Evolutionary conservation across 1,284 basidiomycete species (phyloP), one percentile per base, ranked within the genome.

Genomic region (Apiotrichum gracile): DNA sequence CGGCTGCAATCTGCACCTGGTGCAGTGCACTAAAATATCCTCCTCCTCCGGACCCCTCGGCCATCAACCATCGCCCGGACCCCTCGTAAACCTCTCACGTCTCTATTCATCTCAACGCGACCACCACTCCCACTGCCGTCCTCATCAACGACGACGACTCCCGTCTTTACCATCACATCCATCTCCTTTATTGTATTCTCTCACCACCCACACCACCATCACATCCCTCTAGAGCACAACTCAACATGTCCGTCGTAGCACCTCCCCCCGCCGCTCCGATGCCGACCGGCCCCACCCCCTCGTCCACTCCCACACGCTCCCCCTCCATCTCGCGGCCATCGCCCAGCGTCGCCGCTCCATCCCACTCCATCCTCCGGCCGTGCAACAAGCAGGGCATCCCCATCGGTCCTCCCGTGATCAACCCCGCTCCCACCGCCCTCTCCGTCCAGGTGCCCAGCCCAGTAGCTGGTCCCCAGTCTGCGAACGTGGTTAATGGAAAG

Each of bases 351-450:
- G 25, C 9, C 19, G 31, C 21, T 2, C 43, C 43, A 1, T 14
- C 49, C 35, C 44, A 40, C 49, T 57, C 55, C 16, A 58, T 58
- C 49, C 56, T 58, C 26, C 52, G 46, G 14, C 56, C 56, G 7
- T 54, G 49, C 49, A 33, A 47, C 46, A 25, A 24, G 24, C 25
- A 47, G 34, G 46, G 46, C 46, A 24, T 37, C 35, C 46, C 46
- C 46, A 38, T 47, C 46, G 46, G 46, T 12, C 46, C 46, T 19
- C 34, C 46, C 3, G 19, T 58, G 46, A 17, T 57, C 51, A 0
- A 25, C 29, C 27, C 47, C 29, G 38, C 34, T 8, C 49, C 53
- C 9, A 29, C 44, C 26, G 49, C 43, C 38, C 40, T 47, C 33
- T 21, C 48, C 16, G 49, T 47, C 35, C 34, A 21, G 14, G 45